A percentile compares a stretch with the other conserved stretches of the same genome.
These are phyloP conservation scores for Kwoniella mangroviensis DNA, from an alignment of 768 basidiomycete species.

Conservation along the genomic window DNA sequence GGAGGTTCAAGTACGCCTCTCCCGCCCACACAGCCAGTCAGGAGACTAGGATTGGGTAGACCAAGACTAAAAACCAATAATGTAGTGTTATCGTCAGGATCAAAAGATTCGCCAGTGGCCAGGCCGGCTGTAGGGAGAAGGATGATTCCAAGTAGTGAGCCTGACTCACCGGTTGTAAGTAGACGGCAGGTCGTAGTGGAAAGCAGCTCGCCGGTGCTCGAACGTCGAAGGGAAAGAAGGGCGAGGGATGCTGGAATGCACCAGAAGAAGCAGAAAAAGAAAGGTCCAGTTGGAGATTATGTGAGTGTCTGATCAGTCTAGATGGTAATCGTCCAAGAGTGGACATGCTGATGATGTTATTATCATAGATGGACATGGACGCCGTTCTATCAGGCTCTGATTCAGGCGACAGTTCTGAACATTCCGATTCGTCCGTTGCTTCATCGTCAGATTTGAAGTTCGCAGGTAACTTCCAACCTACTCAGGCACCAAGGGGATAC, in stretches of 20 bases:
- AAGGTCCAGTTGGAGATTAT: constrained; percentile 17
- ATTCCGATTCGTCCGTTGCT: constrained; percentile 36
- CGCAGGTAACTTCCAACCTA: constrained; percentile 56
- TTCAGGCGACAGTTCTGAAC: constrained; percentile 33
- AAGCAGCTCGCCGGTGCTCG: constrained; percentile 18
- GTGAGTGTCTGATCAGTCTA: constrained; percentile 10
- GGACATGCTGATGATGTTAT: too few relatives aligned
- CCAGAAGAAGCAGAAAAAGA: not conserved
- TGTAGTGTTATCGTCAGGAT: constrained; percentile 27
- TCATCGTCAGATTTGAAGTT: constrained; percentile 50
- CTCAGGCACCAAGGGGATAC: constrained; percentile 58
- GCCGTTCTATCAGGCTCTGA: constrained; percentile 46
- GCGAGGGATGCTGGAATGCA: not conserved
- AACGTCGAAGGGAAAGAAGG: constrained; percentile 5
- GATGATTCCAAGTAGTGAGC: constrained; percentile 10
- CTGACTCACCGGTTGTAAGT: constrained; percentile 21
- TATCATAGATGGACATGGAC: constrained; percentile 44
- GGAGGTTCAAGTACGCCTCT: not conserved
- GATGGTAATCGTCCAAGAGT: too few relatives aligned
- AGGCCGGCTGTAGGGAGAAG: not conserved
- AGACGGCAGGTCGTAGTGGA: constrained; percentile 14
- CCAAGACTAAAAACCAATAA: constrained; percentile 10
- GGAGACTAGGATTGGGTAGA: constrained; percentile 30
- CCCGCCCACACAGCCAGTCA: constrained; percentile 34
- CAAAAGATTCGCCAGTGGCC: not conserved